Evolutionary conservation across 2,329 filamentous ascomycete genomes (phyloP).

Genomic region (Trichoderma koningiopsis): DNA sequence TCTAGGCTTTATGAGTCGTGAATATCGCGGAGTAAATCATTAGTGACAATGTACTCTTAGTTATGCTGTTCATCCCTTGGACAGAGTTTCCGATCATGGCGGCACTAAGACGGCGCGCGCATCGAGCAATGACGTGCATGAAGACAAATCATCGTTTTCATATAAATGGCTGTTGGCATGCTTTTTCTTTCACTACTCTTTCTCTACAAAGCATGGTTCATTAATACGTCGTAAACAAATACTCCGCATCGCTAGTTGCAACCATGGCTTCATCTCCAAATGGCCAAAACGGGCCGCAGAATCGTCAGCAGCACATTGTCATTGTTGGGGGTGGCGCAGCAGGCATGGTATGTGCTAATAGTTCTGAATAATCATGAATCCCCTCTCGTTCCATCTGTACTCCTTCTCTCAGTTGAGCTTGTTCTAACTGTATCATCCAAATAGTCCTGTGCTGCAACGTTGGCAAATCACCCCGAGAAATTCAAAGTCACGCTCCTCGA

Average conservation of each 20-base stretch:
- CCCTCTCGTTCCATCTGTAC: not conserved
- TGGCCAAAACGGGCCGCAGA: constrained; percentile 6
- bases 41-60: no score
- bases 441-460: constrained; percentile 65
- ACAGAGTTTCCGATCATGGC: constrained; percentile 18
- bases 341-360: constrained; percentile 52
- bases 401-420: not conserved
- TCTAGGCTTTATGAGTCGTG: no score
- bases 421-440: not conserved
- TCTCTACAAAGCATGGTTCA: not conserved
- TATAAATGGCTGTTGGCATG: not conserved
- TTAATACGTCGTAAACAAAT: not conserved
- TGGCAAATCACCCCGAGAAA: constrained; percentile 65
- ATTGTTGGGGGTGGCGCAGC: constrained; percentile 65
- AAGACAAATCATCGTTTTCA: not conserved
- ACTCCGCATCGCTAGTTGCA: no score
- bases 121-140: constrained; percentile 30
- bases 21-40: no score
- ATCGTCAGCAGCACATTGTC: constrained; percentile 55
- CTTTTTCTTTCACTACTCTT: not conserved
- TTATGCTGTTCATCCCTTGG: not conserved
- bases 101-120: constrained; percentile 10
- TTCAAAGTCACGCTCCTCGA: constrained; percentile 68
- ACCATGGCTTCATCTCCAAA: not conserved
- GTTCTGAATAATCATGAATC: not conserved